A percentile compares a stretch with the other conserved stretches of the same genome.
phyloP scores from a whole-genome alignment of 2,329 filamentous ascomycete species.

The Ophiostoma triangulosporum region DNA sequence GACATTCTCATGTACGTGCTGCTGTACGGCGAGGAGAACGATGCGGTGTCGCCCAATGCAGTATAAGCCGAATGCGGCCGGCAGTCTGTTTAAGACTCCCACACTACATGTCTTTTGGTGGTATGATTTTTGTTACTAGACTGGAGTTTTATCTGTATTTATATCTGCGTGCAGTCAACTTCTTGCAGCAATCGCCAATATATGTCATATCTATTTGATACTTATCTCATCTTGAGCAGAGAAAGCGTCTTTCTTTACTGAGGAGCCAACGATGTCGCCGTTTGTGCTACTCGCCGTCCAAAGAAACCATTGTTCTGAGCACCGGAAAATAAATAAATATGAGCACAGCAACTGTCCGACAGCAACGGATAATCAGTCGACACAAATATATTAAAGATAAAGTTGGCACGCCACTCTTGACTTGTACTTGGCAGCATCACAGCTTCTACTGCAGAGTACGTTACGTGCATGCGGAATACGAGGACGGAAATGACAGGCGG shows the following conservation, averaged over 20 bases:
- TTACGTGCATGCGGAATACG: slow-evolving; percentile 6
- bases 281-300: too few species aligned
- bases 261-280: too few species aligned
- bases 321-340: too few species aligned
- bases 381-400: neutral
- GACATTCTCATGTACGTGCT: slow-evolving; percentile 95
- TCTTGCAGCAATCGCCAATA: neutral
- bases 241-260: too few species aligned
- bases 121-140: neutral
- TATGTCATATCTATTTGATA: neutral
- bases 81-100: too few species aligned
- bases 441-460: neutral
- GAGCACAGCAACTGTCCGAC: neutral
- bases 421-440: neutral
- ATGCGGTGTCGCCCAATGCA: slow-evolving; percentile 15
- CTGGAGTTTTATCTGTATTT: neutral
- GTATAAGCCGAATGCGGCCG: slow-evolving; percentile 2
- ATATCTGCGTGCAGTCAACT: neutral
- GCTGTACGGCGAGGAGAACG: slow-evolving; percentile 58
- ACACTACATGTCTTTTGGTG: neutral
- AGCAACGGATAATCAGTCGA: neutral
- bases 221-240: neutral
- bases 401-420: too few species aligned
- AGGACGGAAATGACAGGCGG: slow-evolving; percentile 1
- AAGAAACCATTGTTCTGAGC: too few species aligned